Evolutionary conservation across 345 rosid genomes (phyloP).

Genomic region (Heritiera littoralis): DNA sequence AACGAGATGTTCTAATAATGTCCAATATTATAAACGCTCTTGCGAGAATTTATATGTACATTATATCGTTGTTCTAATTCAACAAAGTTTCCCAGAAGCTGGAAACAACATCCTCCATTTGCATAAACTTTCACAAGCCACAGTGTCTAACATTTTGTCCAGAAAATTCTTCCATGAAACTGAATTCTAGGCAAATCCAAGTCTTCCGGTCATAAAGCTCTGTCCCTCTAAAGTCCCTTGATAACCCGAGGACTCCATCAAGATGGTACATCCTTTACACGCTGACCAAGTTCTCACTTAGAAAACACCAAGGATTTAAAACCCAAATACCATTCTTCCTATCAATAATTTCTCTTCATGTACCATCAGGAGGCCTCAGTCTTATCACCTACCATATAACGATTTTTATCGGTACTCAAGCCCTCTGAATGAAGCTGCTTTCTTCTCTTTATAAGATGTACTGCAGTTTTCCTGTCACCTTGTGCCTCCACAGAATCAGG

Average conservation of each 20-base stretch:
- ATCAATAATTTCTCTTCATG: neutral
- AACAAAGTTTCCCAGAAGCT: neutral
- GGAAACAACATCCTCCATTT: neutral
- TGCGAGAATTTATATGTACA: neutral
- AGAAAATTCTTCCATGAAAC: neutral
- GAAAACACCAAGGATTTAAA: neutral
- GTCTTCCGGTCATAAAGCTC: neutral
- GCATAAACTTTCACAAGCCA: neutral
- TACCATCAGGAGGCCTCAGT: constrained; percentile 32
- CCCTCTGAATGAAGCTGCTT: constrained; percentile 70
- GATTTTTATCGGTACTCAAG: constrained; percentile 40
- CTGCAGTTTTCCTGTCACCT: constrained; percentile 59
- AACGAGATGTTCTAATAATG: neutral
- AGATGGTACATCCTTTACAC: neutral
- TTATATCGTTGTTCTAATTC: neutral
- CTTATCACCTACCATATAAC: constrained; percentile 57
- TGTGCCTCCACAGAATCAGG: constrained; percentile 56
- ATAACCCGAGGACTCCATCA: neutral
- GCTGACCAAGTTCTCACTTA: neutral
- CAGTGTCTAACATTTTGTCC: neutral
- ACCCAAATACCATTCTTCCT: neutral
- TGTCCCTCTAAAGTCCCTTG: neutral
- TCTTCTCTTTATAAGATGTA: constrained; percentile 66
- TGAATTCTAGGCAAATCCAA: neutral
- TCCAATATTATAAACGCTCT: neutral